Evolutionary conservation across 2,329 filamentous ascomycete genomes (phyloP).

Genomic region (Botrytis squamosa): DNA sequence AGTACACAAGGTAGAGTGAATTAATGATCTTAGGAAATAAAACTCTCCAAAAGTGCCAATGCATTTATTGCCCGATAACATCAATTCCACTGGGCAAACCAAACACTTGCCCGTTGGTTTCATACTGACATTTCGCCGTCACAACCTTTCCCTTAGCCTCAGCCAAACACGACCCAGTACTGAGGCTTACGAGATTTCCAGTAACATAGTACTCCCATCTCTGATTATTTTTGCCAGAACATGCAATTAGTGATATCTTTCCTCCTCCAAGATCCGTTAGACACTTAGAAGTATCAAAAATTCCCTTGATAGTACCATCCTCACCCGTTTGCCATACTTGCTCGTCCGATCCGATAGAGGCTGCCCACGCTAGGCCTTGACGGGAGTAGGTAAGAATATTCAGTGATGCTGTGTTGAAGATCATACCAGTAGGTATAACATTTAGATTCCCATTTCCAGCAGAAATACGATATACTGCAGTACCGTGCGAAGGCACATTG

Average conservation of each 20-base stretch:
- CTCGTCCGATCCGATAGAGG: slow-evolving; percentile 42
- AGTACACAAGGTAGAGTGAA: neutral
- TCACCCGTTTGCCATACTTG: slow-evolving; percentile 46
- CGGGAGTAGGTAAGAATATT: slow-evolving; percentile 42
- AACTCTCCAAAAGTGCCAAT: neutral
- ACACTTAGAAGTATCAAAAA: slow-evolving; percentile 41
- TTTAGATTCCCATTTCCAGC: slow-evolving; percentile 30
- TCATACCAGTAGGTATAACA: slow-evolving; percentile 45
- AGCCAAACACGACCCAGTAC: slow-evolving; percentile 42
- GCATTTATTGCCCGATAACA: slow-evolving; percentile 17
- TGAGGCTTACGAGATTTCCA: slow-evolving; percentile 45
- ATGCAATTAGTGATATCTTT: slow-evolving; percentile 35
- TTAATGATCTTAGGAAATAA: neutral
- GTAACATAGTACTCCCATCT: slow-evolving; percentile 46
- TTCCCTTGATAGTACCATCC: slow-evolving; percentile 42
- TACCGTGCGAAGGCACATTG: slow-evolving; percentile 41
- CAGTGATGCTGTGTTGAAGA: slow-evolving; percentile 50
- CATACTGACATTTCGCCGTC: slow-evolving; percentile 40
- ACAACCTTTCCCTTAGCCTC: slow-evolving; percentile 38
- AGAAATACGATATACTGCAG: slow-evolving; percentile 45
- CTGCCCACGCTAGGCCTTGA: slow-evolving; percentile 37
- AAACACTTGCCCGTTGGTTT: slow-evolving; percentile 47
- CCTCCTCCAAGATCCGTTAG: slow-evolving; percentile 42
- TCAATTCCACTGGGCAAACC: slow-evolving; percentile 47
- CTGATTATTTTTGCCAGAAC: slow-evolving; percentile 41